Evolutionary conservation across 139 green algal species (phyloP).

Genomic region (Chlorella sp.): DNA sequence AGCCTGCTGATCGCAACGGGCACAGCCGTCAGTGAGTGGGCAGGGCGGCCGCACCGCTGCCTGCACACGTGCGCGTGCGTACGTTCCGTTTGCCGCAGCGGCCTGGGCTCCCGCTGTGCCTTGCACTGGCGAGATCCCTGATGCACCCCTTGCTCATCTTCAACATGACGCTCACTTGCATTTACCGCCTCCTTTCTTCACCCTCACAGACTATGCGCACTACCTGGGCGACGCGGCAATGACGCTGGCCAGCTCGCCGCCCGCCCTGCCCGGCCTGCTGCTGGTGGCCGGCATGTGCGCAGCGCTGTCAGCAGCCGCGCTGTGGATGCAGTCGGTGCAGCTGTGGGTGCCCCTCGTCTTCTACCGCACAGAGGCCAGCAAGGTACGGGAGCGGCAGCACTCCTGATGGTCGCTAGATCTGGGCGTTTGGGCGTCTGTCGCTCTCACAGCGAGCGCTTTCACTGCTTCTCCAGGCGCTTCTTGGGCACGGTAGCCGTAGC

Average conservation of each 20-base stretch:
- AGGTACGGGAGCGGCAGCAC: not conserved
- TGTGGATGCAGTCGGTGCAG: not conserved
- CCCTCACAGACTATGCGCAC: not conserved
- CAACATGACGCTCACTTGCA: too few relatives aligned
- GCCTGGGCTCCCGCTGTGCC: too few relatives aligned
- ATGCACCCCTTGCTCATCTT: too few relatives aligned
- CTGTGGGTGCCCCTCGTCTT: constrained; percentile 39
- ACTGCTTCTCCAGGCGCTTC: too few relatives aligned
- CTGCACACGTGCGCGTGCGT: not conserved
- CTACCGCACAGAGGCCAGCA: not conserved
- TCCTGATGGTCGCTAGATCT: too few relatives aligned
- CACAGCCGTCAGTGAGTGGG: not conserved
- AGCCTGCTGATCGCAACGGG: constrained; percentile 2
- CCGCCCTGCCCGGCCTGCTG: not conserved
- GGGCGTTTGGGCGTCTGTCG: too few relatives aligned
- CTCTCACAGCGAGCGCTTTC: too few relatives aligned
- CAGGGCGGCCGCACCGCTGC: not conserved
- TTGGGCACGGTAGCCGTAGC: too few relatives aligned
- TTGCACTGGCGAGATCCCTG: too few relatives aligned
- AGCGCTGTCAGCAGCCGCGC: not conserved
- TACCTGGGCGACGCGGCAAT: not conserved
- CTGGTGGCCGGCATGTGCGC: not conserved
- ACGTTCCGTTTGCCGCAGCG: too few relatives aligned
- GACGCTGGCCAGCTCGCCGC: not conserved
- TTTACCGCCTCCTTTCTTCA: not conserved